Conservation (phyloP, 2,329 filamentous ascomycete genomes). For the Trichoderma sp. region DNA sequence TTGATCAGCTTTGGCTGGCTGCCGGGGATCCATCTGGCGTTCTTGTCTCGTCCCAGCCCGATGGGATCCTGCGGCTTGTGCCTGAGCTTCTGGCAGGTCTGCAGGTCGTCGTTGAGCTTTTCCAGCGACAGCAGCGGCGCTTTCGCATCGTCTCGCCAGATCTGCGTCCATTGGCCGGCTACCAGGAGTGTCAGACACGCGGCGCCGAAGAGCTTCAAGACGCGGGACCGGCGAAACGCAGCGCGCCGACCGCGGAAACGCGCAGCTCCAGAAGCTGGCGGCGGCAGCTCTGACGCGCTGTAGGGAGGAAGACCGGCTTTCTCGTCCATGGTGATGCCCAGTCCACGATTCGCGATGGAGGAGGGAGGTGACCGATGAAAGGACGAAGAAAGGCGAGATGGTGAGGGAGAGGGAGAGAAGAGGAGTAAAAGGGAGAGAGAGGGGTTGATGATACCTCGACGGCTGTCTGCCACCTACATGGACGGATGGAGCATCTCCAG, state of each 20-base stretch:
- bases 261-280: constrained; percentile 29
- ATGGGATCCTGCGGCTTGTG: constrained; percentile 58
- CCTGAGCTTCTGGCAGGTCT: constrained; percentile 58
- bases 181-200: constrained; percentile 55
- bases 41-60: constrained; percentile 59
- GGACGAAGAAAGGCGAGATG: background rate
- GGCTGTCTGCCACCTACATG: background rate
- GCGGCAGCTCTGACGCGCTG: constrained; percentile 40
- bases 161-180: constrained; percentile 53
- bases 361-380: background rate
- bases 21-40: constrained; percentile 62
- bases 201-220: constrained; percentile 48
- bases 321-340: constrained; percentile 39
- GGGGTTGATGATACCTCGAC: background rate
- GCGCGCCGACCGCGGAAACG: constrained; percentile 34
- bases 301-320: constrained; percentile 52
- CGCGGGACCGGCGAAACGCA: constrained; percentile 48
- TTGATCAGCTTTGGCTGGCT: constrained; percentile 63
- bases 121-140: constrained; percentile 51
- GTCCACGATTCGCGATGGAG: background rate
- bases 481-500: background rate
- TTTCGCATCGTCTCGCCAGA: constrained; percentile 37
- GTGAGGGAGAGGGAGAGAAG: background rate
- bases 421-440: background rate
- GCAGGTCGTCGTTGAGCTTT: constrained; percentile 57